phyloP scores from a whole-genome alignment of 2,329 filamentous ascomycete genomes.

The Hysterium pulicare region DNA sequence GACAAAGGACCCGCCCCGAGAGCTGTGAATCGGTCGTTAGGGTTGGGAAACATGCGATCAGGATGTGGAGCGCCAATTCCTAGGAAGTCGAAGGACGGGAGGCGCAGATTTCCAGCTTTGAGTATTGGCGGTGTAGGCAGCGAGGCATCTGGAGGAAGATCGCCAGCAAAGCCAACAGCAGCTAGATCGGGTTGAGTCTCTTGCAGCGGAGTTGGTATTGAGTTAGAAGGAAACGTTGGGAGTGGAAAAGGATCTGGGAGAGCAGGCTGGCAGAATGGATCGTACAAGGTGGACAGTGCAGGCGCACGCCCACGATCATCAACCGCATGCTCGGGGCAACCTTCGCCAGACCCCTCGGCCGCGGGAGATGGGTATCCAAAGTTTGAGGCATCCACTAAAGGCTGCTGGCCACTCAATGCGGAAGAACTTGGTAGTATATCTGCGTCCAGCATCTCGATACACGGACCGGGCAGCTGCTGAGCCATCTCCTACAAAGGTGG shows the following conservation, averaged over 20 bases:
- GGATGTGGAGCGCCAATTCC: slow-evolving; percentile 50
- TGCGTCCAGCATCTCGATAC: too few species aligned
- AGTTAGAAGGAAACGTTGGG: slow-evolving; percentile 19
- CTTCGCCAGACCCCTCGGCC: slow-evolving; percentile 2
- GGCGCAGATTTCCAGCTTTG: slow-evolving; percentile 42
- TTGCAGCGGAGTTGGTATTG: slow-evolving; percentile 21
- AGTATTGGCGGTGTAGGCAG: slow-evolving; percentile 28
- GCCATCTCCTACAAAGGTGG: too few species aligned
- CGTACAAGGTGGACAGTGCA: slow-evolving; percentile 7
- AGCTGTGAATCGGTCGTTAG: slow-evolving; percentile 24
- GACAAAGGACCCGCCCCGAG: slow-evolving; percentile 37
- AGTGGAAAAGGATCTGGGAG: slow-evolving; percentile 27
- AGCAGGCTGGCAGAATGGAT: slow-evolving; percentile 26
- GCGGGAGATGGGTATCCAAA: neutral
- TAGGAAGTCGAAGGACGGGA: slow-evolving; percentile 53
- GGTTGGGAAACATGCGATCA: slow-evolving; percentile 31
- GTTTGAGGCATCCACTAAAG: neutral
- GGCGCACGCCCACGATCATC: slow-evolving; percentile 6
- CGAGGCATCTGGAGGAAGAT: slow-evolving; percentile 25
- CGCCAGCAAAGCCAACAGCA: slow-evolving; percentile 20
- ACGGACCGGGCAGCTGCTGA: too few species aligned
- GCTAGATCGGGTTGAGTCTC: slow-evolving; percentile 25
- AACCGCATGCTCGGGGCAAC: slow-evolving; percentile 10
- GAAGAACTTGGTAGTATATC: neutral
- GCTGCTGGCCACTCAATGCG: neutral